Evolutionary conservation across 306 rosid genomes (phyloP).

Genomic region (Medicago ruthenica): DNA sequence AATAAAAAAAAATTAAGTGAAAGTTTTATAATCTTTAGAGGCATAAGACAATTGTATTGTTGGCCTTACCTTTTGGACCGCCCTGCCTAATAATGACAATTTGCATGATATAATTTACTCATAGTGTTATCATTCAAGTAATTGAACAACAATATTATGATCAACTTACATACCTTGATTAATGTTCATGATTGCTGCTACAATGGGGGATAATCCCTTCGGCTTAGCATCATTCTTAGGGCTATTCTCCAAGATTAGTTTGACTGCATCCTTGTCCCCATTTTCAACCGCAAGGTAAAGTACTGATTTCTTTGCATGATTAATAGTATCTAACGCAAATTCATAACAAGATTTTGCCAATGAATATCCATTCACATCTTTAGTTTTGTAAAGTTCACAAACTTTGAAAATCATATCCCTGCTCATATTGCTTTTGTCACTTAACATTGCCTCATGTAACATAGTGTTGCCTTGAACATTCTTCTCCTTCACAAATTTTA

Average conservation of each 20-base stretch:
- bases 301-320: not conserved
- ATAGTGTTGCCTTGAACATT: conserved; percentile 3
- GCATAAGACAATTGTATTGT: no score
- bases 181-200: not conserved
- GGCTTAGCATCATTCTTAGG: not conserved
- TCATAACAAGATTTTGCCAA: not conserved
- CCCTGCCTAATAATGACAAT: no score
- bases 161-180: not conserved
- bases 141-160: not conserved
- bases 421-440: not conserved
- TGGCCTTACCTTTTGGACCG: no score
- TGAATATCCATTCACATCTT: no score
- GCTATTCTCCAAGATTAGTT: conserved; percentile 4
- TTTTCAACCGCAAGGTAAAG: conserved; percentile 16
- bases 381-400: not conserved
- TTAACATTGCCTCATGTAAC: conserved; percentile 32
- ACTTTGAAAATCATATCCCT: not conserved
- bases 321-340: not conserved
- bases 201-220: not conserved
- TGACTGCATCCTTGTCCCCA: not conserved
- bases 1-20: no score
- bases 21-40: no score
- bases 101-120: no score
- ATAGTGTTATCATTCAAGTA: no score
- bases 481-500: not conserved